Conservation (phyloP, 352 stramenopile species). For the Pythium aphanidermatum region DNA sequence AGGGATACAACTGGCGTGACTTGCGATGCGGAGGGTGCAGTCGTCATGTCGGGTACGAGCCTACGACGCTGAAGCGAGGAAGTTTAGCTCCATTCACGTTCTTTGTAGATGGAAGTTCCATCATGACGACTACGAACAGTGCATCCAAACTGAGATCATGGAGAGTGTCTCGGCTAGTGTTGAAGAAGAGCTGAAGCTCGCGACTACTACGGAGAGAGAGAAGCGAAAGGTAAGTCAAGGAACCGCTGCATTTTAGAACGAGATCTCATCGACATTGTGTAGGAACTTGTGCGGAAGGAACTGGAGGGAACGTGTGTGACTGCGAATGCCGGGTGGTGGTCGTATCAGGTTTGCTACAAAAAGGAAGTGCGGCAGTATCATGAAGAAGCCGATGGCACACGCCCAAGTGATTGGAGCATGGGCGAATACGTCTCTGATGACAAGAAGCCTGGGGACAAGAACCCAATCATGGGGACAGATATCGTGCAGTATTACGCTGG, state of each 20-base stretch:
- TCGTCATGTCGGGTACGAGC: conserved; percentile 54
- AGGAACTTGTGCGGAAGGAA: conserved; percentile 39
- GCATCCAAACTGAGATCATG: conserved; percentile 53
- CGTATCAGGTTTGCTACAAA: conserved; percentile 80
- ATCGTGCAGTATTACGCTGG: conserved; percentile 68
- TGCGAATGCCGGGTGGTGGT: conserved; percentile 68
- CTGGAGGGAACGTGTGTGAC: conserved; percentile 55
- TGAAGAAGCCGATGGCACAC: conserved; percentile 62
- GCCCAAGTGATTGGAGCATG: conserved; percentile 81
- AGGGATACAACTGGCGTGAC: conserved; percentile 77
- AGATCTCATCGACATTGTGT: neutral
- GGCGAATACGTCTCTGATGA: conserved; percentile 42
- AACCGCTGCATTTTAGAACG: neutral
- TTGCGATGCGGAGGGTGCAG: conserved; percentile 72
- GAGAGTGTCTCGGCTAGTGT: conserved; percentile 37
- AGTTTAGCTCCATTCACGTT: too few relatives aligned
- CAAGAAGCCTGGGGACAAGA: conserved; percentile 17
- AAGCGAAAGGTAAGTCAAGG: conserved; percentile 23
- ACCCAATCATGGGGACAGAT: conserved; percentile 24
- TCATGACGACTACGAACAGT: conserved; percentile 68
- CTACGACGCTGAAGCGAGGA: neutral
- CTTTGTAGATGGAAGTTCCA: conserved; percentile 70
- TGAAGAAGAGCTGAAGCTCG: conserved; percentile 30
- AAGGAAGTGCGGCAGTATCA: conserved; percentile 81
- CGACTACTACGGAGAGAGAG: conserved; percentile 20